Base-by-base conservation (phyloP, 192 early-diverging fungal genomes). In the Kickxella alabastrina region DNA sequence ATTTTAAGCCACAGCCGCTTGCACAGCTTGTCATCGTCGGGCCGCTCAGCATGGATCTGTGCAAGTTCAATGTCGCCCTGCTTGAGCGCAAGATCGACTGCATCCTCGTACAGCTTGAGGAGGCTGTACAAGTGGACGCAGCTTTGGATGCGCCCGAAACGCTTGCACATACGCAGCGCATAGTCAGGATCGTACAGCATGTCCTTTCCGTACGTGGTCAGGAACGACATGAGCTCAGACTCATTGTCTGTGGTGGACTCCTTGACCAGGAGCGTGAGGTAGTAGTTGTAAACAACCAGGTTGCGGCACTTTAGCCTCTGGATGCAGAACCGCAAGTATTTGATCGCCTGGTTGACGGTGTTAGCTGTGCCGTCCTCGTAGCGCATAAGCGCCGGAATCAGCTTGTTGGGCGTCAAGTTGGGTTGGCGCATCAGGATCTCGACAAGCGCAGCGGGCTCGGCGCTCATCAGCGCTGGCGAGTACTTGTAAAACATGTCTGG, bases 1-100 rank as follows among this genome's bases (percentile, higher is more conserved):
- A 99, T 97, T 58, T 80, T 86, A 32, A 99, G 75, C 94, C 96
- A 99, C 6, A 99, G 75, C 54, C 87, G 83, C 58, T 90, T 91
- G 24, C 87, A 79, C 22, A 93, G 73, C 48, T 80, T 80, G 48
- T 93, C 87, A 25, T 95, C 91, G 29, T 92, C 85, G 0, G 91
- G 90, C 55, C 93, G 92, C 55, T 97, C 92, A 2, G 93, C 94
- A 52, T 95, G 90, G 24, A 92, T 93, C 58, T 83, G 80, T 8
- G 95, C 95, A 25, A 94, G 65, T 42, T 93, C 92, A 18, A 98
- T 51, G 54, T 98, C 92, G 15, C 86, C 64, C 47, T 85, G 79
- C 83, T 87, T 82, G 31, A 98, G 71, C 6, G 93, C 87, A 48
- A 95, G 66, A 53, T 91, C 83, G 4, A 98, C 92, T 0, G 96